Percentiles rank a stretch among this genome's conserved stretches.
These are phyloP conservation scores for Sclerotinia trifoliorum DNA, from an alignment of 2,329 filamentous ascomycete genomes.

Conservation along the genomic window DNA sequence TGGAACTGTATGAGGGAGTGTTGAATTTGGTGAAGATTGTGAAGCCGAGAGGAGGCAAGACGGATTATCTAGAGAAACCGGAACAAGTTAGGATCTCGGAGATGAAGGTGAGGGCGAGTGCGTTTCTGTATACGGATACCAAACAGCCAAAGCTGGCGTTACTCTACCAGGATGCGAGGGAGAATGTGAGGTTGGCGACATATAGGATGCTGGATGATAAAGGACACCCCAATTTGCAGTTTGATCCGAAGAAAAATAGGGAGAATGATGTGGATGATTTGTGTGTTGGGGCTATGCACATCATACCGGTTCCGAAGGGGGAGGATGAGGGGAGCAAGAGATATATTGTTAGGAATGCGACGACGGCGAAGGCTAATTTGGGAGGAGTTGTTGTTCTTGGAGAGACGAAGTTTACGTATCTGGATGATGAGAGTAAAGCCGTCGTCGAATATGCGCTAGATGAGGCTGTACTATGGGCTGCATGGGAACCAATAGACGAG, in stretches of 20 bases:
- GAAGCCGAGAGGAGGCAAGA: slow-evolving; percentile 51
- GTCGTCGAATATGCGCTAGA: slow-evolving; percentile 63
- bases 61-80: slow-evolving; percentile 59
- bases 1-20: slow-evolving; percentile 68
- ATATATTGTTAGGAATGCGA: slow-evolving; percentile 56
- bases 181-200: slow-evolving; percentile 56
- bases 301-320: slow-evolving; percentile 61
- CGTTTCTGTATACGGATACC: slow-evolving; percentile 59
- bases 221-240: slow-evolving; percentile 49
- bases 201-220: slow-evolving; percentile 62
- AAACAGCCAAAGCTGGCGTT: slow-evolving; percentile 61
- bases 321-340: slow-evolving; percentile 58
- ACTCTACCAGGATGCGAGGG: slow-evolving; percentile 62
- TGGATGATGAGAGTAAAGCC: slow-evolving; percentile 72
- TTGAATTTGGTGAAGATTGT: slow-evolving; percentile 63
- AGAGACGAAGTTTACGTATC: slow-evolving; percentile 80
- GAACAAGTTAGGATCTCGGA: slow-evolving; percentile 63
- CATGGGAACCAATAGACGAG: slow-evolving; percentile 82
- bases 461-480: slow-evolving; percentile 82
- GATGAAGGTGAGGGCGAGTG: slow-evolving; percentile 63
- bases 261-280: slow-evolving; percentile 54
- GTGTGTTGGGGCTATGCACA: slow-evolving; percentile 56
- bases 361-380: slow-evolving; percentile 52
- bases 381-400: slow-evolving; percentile 74
- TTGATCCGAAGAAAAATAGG: slow-evolving; percentile 55